Conservation (phyloP, 1,284 basidiomycete species). For the Sporisorium scitamineum region DNA sequence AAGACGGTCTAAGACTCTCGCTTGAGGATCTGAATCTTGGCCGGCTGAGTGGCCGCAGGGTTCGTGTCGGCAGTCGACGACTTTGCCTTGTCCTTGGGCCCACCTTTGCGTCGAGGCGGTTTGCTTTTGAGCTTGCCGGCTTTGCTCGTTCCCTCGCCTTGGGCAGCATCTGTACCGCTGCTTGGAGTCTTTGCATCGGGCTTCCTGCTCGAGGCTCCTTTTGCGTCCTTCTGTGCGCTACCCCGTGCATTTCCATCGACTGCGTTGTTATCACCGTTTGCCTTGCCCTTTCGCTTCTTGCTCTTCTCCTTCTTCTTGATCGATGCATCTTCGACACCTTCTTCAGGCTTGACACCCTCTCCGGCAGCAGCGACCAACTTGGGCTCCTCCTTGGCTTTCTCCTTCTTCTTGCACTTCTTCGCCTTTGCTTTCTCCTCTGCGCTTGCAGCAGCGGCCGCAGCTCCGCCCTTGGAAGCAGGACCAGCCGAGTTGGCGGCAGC, state of each 20-base stretch:
- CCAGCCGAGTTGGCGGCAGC: background rate
- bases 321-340: background rate
- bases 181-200: background rate
- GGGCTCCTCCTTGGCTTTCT: constrained; percentile 25
- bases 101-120: constrained; percentile 7
- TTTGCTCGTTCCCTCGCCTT: constrained; percentile 1
- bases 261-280: background rate
- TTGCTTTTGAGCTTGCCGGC: constrained; percentile 2
- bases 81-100: constrained; percentile 9
- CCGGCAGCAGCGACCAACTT: constrained; percentile 1
- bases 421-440: constrained; percentile 9
- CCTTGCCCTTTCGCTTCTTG: constrained; percentile 20
- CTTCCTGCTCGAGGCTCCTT: constrained; percentile 9
- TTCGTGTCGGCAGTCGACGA: background rate
- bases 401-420: constrained; percentile 20
- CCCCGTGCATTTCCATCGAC: background rate
- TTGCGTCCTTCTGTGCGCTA: background rate
- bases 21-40: constrained; percentile 37
- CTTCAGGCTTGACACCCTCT: background rate
- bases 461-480: constrained; percentile 3
- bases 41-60: background rate
- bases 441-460: background rate
- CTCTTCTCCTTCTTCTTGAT: constrained; percentile 13
- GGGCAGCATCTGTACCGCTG: background rate
- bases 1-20: constrained; percentile 9